Evolutionary conservation across 768 basidiomycete species (phyloP).

Genomic region (Trametes cubensis): DNA sequence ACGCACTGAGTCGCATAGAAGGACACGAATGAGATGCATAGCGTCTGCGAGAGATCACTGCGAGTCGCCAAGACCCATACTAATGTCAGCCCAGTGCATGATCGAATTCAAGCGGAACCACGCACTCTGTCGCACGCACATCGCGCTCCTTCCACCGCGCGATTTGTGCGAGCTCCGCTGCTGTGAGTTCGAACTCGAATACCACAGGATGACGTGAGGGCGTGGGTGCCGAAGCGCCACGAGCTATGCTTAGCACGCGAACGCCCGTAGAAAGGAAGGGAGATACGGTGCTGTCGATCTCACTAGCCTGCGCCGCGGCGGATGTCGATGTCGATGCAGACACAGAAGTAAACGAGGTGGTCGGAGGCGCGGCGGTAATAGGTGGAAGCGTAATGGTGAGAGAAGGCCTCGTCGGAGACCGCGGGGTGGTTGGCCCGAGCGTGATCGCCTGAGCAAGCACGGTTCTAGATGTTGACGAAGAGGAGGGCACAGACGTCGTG

Average conservation of each 20-base stretch:
- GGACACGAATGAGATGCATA: conserved; percentile 24
- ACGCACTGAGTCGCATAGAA: conserved; percentile 16
- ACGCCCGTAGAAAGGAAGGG: conserved; percentile 1
- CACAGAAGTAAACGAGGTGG: too few relatives aligned
- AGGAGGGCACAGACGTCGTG: too few relatives aligned
- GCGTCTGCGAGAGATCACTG: conserved; percentile 19
- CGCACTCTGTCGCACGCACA: conserved; percentile 9
- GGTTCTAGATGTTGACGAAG: too few relatives aligned
- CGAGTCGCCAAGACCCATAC: background rate
- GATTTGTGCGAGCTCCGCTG: conserved; percentile 9
- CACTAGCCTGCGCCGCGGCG: background rate
- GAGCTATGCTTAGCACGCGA: conserved; percentile 7
- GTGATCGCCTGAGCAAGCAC: too few relatives aligned
- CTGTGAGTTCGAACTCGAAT: conserved; percentile 21
- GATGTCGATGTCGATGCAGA: too few relatives aligned
- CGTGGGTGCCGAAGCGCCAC: conserved; percentile 9
- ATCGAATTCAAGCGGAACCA: too few relatives aligned
- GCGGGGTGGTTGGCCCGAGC: too few relatives aligned
- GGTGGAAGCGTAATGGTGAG: too few relatives aligned
- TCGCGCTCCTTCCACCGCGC: conserved; percentile 17
- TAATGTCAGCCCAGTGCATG: too few relatives aligned
- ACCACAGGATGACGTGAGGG: conserved; percentile 1
- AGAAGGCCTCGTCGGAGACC: too few relatives aligned
- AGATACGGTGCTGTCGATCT: background rate
- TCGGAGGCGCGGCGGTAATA: too few relatives aligned